Conservation (phyloP, 495 filamentous ascomycete species). For the Pseudevernia furfuracea region DNA sequence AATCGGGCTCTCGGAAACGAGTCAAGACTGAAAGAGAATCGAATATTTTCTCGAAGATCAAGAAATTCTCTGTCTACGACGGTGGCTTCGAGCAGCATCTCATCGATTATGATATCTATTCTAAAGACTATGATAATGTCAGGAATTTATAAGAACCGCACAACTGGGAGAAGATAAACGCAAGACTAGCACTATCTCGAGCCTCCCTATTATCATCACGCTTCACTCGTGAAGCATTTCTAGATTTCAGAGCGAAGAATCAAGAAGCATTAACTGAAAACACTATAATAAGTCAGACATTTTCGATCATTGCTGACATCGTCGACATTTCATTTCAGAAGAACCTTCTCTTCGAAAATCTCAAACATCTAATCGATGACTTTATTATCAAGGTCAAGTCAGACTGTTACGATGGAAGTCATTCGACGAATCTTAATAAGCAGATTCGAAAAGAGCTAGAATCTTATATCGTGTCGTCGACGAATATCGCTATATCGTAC, state of each 20-base stretch:
- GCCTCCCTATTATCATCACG: neutral
- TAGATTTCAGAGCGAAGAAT: neutral
- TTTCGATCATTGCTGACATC: neutral
- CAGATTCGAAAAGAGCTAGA: no score
- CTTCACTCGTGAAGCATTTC: neutral
- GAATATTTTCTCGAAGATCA: neutral
- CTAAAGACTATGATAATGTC: neutral
- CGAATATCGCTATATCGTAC: no score
- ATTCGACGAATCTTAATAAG: neutral
- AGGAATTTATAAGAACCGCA: no score
- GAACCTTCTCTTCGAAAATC: constrained; percentile 10
- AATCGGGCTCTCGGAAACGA: neutral
- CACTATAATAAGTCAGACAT: no score
- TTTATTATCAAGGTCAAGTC: neutral
- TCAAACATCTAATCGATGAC: neutral
- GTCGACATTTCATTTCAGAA: neutral
- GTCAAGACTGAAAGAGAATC: constrained; percentile 1
- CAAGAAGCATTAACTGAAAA: neutral
- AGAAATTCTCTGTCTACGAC: neutral
- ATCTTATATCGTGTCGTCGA: no score
- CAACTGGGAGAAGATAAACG: neutral
- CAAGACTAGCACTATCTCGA: neutral
- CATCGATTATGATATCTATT: constrained; percentile 2
- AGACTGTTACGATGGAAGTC: neutral
- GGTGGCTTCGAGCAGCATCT: neutral